These are phyloP conservation scores for Euphrasia arctica DNA, from an alignment of 305 asterid species.

Conservation along the genomic window DNA sequence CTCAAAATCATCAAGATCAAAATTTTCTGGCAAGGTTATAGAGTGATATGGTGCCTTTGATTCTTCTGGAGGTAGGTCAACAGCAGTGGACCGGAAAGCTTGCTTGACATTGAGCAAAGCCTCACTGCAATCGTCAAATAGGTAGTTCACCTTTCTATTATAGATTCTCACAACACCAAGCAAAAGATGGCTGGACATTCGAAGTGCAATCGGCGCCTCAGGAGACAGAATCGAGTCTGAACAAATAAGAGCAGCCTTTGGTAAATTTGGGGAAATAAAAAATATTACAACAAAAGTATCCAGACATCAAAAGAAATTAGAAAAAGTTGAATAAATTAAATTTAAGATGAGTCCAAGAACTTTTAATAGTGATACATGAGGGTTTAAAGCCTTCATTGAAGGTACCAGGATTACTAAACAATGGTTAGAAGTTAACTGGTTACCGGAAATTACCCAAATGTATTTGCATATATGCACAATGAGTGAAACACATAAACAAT, in stretches of 20 bases:
- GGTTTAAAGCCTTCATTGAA: slow-evolving; percentile 13
- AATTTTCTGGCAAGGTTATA: slow-evolving; percentile 98
- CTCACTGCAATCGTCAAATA: slow-evolving; percentile 96
- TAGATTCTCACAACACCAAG: slow-evolving; percentile 99
- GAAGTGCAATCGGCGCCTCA: slow-evolving; percentile 96
- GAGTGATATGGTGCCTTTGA: slow-evolving; percentile 99
- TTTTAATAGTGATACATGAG: not conserved
- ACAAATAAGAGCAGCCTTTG: slow-evolving; percentile 9
- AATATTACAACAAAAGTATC: slow-evolving; percentile 1
- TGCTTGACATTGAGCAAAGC: slow-evolving; percentile 92
- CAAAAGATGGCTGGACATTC: slow-evolving; percentile 97
- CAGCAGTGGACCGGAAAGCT: slow-evolving; percentile 96
- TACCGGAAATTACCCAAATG: slow-evolving; percentile 11
- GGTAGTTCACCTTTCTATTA: slow-evolving; percentile 90
- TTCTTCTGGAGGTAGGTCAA: slow-evolving; percentile 98
- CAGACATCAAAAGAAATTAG: slow-evolving; percentile 10
- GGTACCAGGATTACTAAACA: slow-evolving; percentile 10
- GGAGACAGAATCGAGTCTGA: slow-evolving; percentile 92
- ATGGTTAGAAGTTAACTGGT: not conserved
- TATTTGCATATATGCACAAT: not conserved
- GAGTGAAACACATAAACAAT: slow-evolving; percentile 1
- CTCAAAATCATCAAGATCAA: slow-evolving; percentile 99
- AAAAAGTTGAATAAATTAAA: slow-evolving; percentile 31
- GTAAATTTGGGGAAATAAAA: slow-evolving; percentile 20
- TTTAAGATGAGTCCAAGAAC: slow-evolving; percentile 2